Percentiles rank a stretch among this genome's conserved stretches.
Evolutionary conservation across 805 yeast genomes (phyloP).

Genomic region (Suhomyces sp.): DNA sequence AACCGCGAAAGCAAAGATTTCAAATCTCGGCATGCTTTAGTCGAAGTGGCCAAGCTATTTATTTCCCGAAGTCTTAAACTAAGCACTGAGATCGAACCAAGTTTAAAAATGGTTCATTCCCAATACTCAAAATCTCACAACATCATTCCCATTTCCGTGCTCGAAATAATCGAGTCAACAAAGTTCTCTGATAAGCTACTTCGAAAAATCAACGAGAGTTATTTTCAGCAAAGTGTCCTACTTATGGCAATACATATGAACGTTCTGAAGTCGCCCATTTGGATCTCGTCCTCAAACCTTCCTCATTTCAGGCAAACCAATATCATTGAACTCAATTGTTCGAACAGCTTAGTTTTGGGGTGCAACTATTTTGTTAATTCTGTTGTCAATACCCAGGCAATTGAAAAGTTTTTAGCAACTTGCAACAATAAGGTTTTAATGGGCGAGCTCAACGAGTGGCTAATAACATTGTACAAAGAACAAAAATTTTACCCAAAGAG

Average conservation of each 20-base stretch:
- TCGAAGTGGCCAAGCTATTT: slow-evolving; percentile 25
- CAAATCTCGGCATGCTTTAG: slow-evolving; percentile 17
- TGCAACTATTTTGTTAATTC: slow-evolving; percentile 27
- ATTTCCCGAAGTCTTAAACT: slow-evolving; percentile 15
- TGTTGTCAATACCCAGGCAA: slow-evolving; percentile 9
- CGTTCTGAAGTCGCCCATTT: slow-evolving; percentile 22
- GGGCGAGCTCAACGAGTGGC: slow-evolving; percentile 14
- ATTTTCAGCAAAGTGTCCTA: slow-evolving; percentile 28
- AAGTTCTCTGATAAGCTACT: slow-evolving; percentile 12
- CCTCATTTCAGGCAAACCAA: slow-evolving; percentile 15
- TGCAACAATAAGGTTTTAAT: slow-evolving; percentile 10
- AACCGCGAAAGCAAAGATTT: slow-evolving; percentile 20
- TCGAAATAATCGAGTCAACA: slow-evolving; percentile 13
- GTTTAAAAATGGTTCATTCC: slow-evolving; percentile 21
- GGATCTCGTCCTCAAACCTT: slow-evolving; percentile 23
- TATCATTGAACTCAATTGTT: slow-evolving; percentile 15
- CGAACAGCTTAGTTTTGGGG: slow-evolving; percentile 25
- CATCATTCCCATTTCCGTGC: slow-evolving; percentile 14
- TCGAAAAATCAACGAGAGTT: slow-evolving; percentile 13
- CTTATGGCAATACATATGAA: slow-evolving; percentile 28
- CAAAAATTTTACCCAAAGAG: slow-evolving; percentile 10
- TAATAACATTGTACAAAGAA: slow-evolving; percentile 15
- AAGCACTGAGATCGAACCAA: slow-evolving; percentile 10
- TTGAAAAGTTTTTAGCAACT: slow-evolving; percentile 10
- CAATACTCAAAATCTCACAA: slow-evolving; percentile 17